These are phyloP conservation scores for Darksidea phi DNA, from an alignment of 495 filamentous ascomycete genomes.

Conservation along the genomic window DNA sequence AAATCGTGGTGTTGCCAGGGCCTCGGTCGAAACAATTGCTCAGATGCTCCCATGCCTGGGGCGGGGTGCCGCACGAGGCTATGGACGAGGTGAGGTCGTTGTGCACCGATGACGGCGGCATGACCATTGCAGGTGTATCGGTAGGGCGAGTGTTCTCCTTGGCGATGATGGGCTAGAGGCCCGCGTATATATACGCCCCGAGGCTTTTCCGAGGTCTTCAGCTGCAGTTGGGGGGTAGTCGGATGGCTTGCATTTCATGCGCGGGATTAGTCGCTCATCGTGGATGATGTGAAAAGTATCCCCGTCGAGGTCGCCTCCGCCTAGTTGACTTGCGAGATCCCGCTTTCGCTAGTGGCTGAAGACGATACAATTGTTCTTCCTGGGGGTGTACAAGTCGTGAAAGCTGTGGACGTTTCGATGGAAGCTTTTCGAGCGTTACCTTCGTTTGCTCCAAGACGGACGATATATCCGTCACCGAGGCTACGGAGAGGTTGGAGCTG, in stretches of 20 bases:
- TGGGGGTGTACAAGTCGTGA: slow-evolving; percentile 48
- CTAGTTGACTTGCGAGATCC: slow-evolving; percentile 72
- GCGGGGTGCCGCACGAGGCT: too few species aligned
- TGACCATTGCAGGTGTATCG: too few species aligned
- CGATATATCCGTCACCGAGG: slow-evolving; percentile 57
- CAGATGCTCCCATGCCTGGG: too few species aligned
- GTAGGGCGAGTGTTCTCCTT: too few species aligned
- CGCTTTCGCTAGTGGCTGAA: slow-evolving; percentile 68
- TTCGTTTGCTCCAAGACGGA: slow-evolving; percentile 72
- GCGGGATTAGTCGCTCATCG: slow-evolving; percentile 52
- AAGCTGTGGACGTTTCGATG: too few species aligned
- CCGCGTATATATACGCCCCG: too few species aligned
- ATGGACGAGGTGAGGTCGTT: too few species aligned
- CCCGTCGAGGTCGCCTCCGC: slow-evolving; percentile 81
- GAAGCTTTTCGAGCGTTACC: slow-evolving; percentile 49
- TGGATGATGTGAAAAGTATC: slow-evolving; percentile 76
- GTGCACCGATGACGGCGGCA: too few species aligned
- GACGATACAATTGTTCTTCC: slow-evolving; percentile 74
- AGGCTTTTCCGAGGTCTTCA: slow-evolving; percentile 56
- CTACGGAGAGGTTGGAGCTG: slow-evolving; percentile 49
- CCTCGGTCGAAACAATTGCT: too few species aligned
- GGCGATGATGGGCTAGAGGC: too few species aligned
- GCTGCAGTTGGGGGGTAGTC: slow-evolving; percentile 62
- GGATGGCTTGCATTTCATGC: slow-evolving; percentile 52
- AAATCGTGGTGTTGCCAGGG: too few species aligned